Base-by-base conservation (phyloP, 805 yeast genomes). In the Teunomyces aglyptinius region DNA sequence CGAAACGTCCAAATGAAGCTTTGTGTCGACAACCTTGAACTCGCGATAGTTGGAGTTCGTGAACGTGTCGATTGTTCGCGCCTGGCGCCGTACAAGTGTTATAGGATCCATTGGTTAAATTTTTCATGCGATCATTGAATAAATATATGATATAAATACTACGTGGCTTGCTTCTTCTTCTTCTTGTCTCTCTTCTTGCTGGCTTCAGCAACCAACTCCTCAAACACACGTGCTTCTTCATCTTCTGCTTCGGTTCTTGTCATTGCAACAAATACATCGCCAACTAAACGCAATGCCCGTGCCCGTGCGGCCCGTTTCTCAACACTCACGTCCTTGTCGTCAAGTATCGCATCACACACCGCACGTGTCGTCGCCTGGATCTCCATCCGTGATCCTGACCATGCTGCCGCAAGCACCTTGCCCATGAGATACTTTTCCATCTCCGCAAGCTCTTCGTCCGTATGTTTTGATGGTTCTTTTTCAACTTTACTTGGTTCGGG, bases 361-460 rank as follows among this genome's bases (percentile, higher is more conserved):
- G 75, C 80, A 53, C 88, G 78, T 44, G 85, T 73, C 0, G 89
- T 85, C 11, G 85, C 75, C 61, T 83, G 86, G 44, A 87, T 86
- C 62, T 87, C 95, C 59, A 82, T 86, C 58, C 79, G 84, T 10
- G 91, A 82, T 0, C 92, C 89, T 10, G 82, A 81, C 95, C 95
- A 87, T 6, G 94, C 94, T 2, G 91, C 92, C 6, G 87, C 85
- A 29, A 87, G 67, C 15, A 86, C 87, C 62, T 86, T 87, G 16
- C 92, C 94, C 75, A 86, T 82, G 53, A 87, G 67, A 27, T 83
- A 73, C 60, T 85, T 83, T 58, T 86, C 92, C 72, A 83, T 77
- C 49, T 83, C 85, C 2, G 88, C 89, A 19, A 82, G 50, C 45
- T 82, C 85, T 52, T 82, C 87, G 2, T 73, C 73, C 0, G 85